Base-by-base conservation (phyloP, 1,284 basidiomycete genomes). In the Puccinia sorghi region DNA sequence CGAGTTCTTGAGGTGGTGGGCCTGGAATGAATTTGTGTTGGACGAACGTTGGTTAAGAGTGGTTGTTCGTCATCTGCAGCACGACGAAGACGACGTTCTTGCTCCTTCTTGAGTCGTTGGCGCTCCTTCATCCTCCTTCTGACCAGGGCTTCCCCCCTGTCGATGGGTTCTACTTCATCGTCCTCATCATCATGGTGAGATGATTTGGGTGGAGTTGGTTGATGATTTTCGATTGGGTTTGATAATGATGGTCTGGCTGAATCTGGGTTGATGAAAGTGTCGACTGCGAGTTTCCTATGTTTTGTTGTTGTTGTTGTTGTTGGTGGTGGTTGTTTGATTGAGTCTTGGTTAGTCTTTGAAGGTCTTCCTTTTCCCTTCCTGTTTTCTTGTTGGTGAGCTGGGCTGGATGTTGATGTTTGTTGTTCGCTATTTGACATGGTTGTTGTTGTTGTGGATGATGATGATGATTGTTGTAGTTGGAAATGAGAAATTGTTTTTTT, bases 91-190 rank as follows among this genome's bases (percentile, higher is more conserved):
- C 63, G 54, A 4, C 61, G 64, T 46, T 63, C 63, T 79, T 27
- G 9, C 81, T 80, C 50, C 20, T 78, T 83, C 80, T 84, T 84
- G 61, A 85, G 83, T 41, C 82, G 80, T 74, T 84, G 83, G 17
- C 88, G 82, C 73, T 87, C 87, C 80, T 85, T 86, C 84, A 87
- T 86, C 39, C 88, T 82, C 56, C 86, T 84, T 50, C 86, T 84
- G 76, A 89, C 87, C 11, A 89, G 86, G 81, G 87, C 86, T 79
- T 88, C 87, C 9, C 88, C 88, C 37, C 88, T 84, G 81, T 89
- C 88, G 48, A 84, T 82, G 12, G 84, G 83, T 59, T 85, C 82
- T 11, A 85, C 84, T 79, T 87, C 87, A 79, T 89, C 87, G 75
- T 88, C 87, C 32, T 84, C 84, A 12, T 81, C 82, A 39, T 80